Base-by-base conservation (phyloP, 1,139 yeast genomes). In the Blastobotrys apis region DNA sequence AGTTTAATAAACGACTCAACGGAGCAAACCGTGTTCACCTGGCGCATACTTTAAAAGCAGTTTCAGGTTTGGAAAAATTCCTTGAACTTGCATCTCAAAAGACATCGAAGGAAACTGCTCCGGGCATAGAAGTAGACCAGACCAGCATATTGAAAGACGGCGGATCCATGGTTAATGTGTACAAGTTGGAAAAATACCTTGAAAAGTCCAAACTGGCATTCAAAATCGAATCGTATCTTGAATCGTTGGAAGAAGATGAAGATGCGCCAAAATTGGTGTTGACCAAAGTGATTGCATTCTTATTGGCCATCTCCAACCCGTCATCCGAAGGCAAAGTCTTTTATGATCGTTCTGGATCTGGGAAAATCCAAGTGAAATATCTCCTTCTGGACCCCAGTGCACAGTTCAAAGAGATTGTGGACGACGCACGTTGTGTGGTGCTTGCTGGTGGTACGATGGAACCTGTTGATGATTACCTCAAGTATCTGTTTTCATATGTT, bases 391-490 rank as follows among this genome's bases (percentile, higher is more conserved):
- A 90, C 57, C 95, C 97, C 1, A 79, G 90, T 46, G 77, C 75
- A 41, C 69, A 78, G 2, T 87, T 90, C 59, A 71, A 72, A 48
- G 81, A 80, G 10, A 70, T 90, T 1, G 77, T 86, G 0, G 77
- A 78, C 5, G 75, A 80, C 27, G 75, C 90, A 0, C 75, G 73
- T 52, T 83, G 94, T 60, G 82, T 90, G 0, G 69, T 90, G 2
- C 63, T 90, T 4, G 94, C 96, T 9, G 98, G 98, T 30, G 98
- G 98, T 15, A 90, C 98, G 0, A 88, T 90, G 97, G 94, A 87
- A 58, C 98, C 98, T 0, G 72, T 81, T 47, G 62, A 72, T 13
- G 97, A 90, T 53, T 84, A 82, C 57, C 65, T 73, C 8, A 71
- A 77, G 23, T 77, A 74, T 51, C 66, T 90, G 32, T 79, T 88